Evolutionary conservation across 1,139 yeast species (phyloP), one percentile per base, ranked within the genome.

Genomic region (Candida gigantensis): DNA sequence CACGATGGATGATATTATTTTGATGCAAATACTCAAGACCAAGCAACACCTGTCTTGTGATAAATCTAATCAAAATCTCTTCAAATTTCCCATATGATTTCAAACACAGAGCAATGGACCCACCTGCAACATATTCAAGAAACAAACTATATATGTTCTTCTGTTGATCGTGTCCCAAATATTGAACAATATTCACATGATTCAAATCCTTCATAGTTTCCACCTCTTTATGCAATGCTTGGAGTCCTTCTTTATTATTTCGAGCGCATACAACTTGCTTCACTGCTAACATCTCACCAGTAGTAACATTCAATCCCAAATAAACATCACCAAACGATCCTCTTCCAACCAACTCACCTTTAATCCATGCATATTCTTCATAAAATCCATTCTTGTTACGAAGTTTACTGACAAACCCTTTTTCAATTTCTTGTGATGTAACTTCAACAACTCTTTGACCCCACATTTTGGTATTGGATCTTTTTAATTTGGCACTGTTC

Each of bases 221-320:
- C 24, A 94, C 96, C 60, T 94, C 99, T 3, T 90, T 84, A 51
- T 83, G 84, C 33, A 92, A 67, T 0, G 97, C 96, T 39, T 84
- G 92, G 34, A 88, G 76, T 1, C 85, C 87, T 40, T 81, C 89
- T 12, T 54, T 48, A 21, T 52, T 48, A 20, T 29, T 32, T 20
- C 42, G 19, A 25, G 31, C 26, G 14, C 35, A 42, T 35, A 77
- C 81, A 4, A 92, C 97, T 58, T 94, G 98, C 55, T 94, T 94
- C 1, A 94, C 98, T 0, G 99, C 99, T 65, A 94, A 82, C 96
- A 94, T 90, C 53, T 94, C 99, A 39, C 98, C 97, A 0, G 96
- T 89, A 1, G 97, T 92, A 11, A 89, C 94, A 58, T 94, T 94
- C 53, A 94, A 72, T 1, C 96, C 97, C 42, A 94, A 71, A 53